Evolutionary conservation across 139 green algal species (phyloP).

Genomic region (Astrephomene gubernaculifera): DNA sequence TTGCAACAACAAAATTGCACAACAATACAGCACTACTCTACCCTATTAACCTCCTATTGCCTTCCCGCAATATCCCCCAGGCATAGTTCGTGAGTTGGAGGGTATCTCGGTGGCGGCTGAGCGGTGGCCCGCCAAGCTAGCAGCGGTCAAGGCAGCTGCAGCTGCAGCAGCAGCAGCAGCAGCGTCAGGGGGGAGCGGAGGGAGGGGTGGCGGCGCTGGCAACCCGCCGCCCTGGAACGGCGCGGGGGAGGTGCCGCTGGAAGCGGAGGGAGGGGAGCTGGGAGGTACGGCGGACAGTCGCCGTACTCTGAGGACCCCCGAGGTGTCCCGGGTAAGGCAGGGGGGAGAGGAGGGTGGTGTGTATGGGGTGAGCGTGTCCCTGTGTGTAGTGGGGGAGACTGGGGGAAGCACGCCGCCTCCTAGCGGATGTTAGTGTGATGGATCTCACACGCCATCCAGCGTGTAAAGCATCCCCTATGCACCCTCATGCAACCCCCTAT

Average conservation of each 20-base stretch:
- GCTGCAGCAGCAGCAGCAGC: not conserved
- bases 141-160: constrained; percentile 3
- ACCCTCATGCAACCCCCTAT: no score
- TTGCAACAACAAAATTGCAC: no score
- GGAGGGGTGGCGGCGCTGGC: not conserved
- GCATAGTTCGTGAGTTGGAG: constrained; percentile 58
- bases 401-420: no score
- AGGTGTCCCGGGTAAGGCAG: constrained; percentile 45
- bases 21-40: no score
- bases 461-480: no score
- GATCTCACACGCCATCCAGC: no score
- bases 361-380: no score
- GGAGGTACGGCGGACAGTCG: constrained; percentile 22
- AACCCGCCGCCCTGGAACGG: not conserved
- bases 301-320: constrained; percentile 52
- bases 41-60: not conserved
- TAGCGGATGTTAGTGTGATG: no score
- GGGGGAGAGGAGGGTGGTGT: no score
- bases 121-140: constrained; percentile 48
- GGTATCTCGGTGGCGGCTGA: constrained; percentile 31
- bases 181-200: not conserved
- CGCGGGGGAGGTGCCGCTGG: not conserved
- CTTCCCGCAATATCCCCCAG: no score
- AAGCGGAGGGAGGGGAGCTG: not conserved
- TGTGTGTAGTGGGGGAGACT: no score